Base-by-base conservation (phyloP, 148 eudicot genomes). In the Silene uniflora region DNA sequence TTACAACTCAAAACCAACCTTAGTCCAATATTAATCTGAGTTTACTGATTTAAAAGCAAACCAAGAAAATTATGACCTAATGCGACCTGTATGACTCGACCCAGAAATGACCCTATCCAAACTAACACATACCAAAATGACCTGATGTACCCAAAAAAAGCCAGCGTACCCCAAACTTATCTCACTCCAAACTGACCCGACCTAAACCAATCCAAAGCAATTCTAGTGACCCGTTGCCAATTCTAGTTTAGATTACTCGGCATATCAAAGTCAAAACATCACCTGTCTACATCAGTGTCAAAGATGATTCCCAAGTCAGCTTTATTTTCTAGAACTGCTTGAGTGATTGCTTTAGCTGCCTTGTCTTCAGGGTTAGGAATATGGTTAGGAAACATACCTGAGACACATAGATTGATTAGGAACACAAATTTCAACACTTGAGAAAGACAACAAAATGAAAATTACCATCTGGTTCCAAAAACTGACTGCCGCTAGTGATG, bases 351-450 rank as follows among this genome's bases (percentile, higher is more conserved):
- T 82, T 86, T 84, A 72, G 99, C 99, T 67, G 81, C 88, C 84
- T 95, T 92, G 79, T 95, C 97, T 85, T 95, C 99, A n/a, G 99
- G 99, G 83, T 95, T 95, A 42, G 99, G 99, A 78, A 95, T 95
- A 79, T 95, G 99, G 78, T 95, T 95, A n/a, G 99, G 99, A 80
- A 95, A 95, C 85, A 88, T 83, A 81, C 99, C 99, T 95, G 73
- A 75, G 23, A 68, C 46, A 73, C 63, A 81, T 19, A 72, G 29
- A 52, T 27, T 49, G 55, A 42, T 73, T 22, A 69, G 72, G 61
- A 69, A 76, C 29, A 49, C 29, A 62, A 72, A 69, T 17, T 29
- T 6, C 8, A 19, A 49, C 35, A 72, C 19, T 22, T 54, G 46
- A 72, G 22, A 17, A 67, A 67, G 71, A 27, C 55, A 46, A 9